Percentiles rank a stretch among this genome's conserved stretches.
phyloP scores from a whole-genome alignment of 106 monocot genomes.

The Cymbidium sinense region DNA sequence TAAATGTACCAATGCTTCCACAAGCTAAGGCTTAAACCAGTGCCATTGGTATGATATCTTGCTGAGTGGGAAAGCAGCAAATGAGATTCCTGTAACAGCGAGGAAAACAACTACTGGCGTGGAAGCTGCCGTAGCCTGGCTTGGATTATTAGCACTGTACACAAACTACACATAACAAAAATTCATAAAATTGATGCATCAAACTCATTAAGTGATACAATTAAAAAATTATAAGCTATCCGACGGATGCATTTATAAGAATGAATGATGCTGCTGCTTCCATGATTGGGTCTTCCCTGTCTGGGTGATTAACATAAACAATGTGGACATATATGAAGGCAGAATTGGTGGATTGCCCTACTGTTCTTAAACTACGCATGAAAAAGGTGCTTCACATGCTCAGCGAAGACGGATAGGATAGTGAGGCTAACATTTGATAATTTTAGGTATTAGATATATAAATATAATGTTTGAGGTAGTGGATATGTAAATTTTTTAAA shows the following conservation, averaged over 20 bases:
- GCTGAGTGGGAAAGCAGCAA: constrained; percentile 82
- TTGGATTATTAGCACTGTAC: constrained; percentile 90
- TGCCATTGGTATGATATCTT: constrained; percentile 45
- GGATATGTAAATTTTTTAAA: too few relatives aligned
- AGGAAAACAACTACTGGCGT: constrained; percentile 82
- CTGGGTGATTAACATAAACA: too few relatives aligned
- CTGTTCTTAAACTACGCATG: too few relatives aligned
- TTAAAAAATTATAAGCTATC: constrained; percentile 21
- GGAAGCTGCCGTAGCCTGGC: constrained; percentile 83
- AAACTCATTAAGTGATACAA: too few relatives aligned
- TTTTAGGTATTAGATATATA: too few relatives aligned
- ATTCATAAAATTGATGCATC: neutral
- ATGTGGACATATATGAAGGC: too few relatives aligned
- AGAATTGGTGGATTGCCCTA: too few relatives aligned
- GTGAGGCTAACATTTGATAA: too few relatives aligned
- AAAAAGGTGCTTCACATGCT: too few relatives aligned
- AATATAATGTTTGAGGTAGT: too few relatives aligned
- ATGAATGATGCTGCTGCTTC: constrained; percentile 87
- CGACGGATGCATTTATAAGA: constrained; percentile 94
- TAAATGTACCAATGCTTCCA: constrained; percentile 64
- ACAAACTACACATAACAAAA: constrained; percentile 49
- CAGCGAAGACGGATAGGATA: too few relatives aligned
- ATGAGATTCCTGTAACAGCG: constrained; percentile 75
- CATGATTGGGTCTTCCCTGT: constrained; percentile 78
- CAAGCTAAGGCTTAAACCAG: constrained; percentile 53